Evolutionary conservation across 1,139 yeast genomes (phyloP), one percentile per base, ranked within the genome.

Genomic region (Saccharomyces hybrid): DNA sequence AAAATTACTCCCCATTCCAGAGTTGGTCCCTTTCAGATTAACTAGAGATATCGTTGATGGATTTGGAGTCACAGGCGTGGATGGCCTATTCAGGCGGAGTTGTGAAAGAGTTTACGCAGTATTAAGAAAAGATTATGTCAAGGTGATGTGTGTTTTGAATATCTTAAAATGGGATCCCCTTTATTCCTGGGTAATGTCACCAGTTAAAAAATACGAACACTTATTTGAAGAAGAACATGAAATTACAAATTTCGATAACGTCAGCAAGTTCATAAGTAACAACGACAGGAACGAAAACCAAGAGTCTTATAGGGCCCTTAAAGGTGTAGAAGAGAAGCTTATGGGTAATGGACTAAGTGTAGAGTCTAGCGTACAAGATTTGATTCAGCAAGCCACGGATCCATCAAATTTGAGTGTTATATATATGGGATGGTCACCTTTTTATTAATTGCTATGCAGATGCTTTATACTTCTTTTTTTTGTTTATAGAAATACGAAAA

Each of bases 11-110:
- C 86, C 95, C 0, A 80, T 91, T 16, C 99, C 99, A 0, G 99
- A 95, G 64, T 79, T 88, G 0, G 96, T 95, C 2, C 99, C 99
- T 1, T 95, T 95, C 68, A 73, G 99, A 60, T 73, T 95, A 46
- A 89, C 98, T 0, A 73, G 97, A 58, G 99, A 95, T 68, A 75
- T 93, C 23, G 88, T 91, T 3, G 97, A 91, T 72, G 99, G 96
- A 0, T 80, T 95, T 74, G 99, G 99, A 0, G 76, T 86, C 1
- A 80, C 86, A 13, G 96, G 96, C 0, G 82, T 82, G 0, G 81
- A 83, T 55, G 99, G 98, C 0, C 75, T 84, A 1, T 93, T 88
- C 65, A 76, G 80, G 53, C 77, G 79, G 57, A 81, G 86, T 50
- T 84, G 95, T 62, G 95, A 88, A 65, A 81, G 83, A 56, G 88